phyloP scores from a whole-genome alignment of 306 rosid species.

The Fagus sylvatica region DNA sequence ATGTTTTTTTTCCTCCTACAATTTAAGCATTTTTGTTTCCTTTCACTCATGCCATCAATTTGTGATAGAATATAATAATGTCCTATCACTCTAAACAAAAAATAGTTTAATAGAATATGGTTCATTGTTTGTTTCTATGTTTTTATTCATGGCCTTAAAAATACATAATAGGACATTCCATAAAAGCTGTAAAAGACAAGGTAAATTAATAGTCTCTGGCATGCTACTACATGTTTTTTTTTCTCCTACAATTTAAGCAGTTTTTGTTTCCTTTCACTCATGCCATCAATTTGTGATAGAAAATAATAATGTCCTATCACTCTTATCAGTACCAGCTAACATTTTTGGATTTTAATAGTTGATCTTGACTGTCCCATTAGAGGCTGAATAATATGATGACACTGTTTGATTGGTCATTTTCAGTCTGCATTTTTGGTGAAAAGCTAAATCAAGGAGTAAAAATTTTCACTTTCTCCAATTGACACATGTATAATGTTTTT shows the following conservation, averaged over 20 bases:
- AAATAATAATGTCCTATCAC: neutral
- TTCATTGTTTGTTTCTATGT: too few relatives aligned
- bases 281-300: slow-evolving; percentile 30
- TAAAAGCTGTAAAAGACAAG: too few relatives aligned
- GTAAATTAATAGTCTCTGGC: too few relatives aligned
- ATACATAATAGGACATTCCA: too few relatives aligned
- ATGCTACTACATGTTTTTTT: neutral
- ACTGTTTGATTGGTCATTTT: slow-evolving; percentile 11
- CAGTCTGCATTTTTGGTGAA: slow-evolving; percentile 2
- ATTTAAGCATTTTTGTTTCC: slow-evolving; percentile 13
- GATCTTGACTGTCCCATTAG: slow-evolving; percentile 23
- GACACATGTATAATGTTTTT: slow-evolving; percentile 38
- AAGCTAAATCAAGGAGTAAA: neutral
- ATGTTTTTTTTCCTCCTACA: neutral
- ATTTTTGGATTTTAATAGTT: neutral
- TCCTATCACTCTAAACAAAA: neutral
- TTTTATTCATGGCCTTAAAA: too few relatives aligned
- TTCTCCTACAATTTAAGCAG: too few relatives aligned
- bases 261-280: slow-evolving; percentile 37
- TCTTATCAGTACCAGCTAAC: too few relatives aligned
- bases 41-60: slow-evolving; percentile 39
- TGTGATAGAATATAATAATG: slow-evolving; percentile 9
- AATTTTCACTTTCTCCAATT: neutral
- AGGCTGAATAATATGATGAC: neutral
- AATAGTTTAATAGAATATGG: too few relatives aligned